Evolutionary conservation across 306 rosid species (phyloP).

Genomic region (Abrus pulchellus): DNA sequence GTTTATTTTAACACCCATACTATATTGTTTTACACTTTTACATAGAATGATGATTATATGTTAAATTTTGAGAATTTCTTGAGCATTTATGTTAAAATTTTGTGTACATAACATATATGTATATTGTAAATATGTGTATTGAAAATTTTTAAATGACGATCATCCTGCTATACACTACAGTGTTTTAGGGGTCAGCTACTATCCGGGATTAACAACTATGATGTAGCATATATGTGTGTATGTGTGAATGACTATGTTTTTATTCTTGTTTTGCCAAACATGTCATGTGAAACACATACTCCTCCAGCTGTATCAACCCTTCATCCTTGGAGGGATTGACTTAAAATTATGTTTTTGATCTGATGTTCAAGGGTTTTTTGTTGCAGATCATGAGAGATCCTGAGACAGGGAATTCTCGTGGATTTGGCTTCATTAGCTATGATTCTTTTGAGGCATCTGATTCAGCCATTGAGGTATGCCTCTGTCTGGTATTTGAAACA

Average conservation of each 20-base stretch:
- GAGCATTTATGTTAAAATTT: too few species aligned
- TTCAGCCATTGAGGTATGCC: conserved; percentile 92
- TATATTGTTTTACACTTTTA: too few species aligned
- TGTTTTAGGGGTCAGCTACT: too few species aligned
- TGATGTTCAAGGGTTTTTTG: conserved; percentile 33
- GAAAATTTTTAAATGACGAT: too few species aligned
- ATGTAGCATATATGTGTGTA: conserved; percentile 4
- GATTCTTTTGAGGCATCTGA: conserved; percentile 99
- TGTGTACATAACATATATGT: too few species aligned
- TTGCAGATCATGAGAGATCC: conserved; percentile 99
- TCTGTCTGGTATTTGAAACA: conserved; percentile 22
- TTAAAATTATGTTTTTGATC: conserved; percentile 41
- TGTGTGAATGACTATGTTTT: conserved; percentile 25
- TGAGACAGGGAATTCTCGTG: conserved; percentile 96
- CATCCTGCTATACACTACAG: too few species aligned
- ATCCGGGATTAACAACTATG: too few species aligned
- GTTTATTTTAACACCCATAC: too few species aligned
- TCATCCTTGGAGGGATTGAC: conserved; percentile 23
- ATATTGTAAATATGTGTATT: too few species aligned
- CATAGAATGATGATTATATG: too few species aligned
- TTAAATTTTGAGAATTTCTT: too few species aligned
- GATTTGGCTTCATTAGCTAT: conserved; percentile 97
- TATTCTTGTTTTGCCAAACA: neutral
- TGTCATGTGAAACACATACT: conserved; percentile 18
- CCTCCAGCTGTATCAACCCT: neutral